These are phyloP conservation scores for Mayamaea pseudoterrestris DNA, from an alignment of 108 stramenopile genomes.

Conservation along the genomic window DNA sequence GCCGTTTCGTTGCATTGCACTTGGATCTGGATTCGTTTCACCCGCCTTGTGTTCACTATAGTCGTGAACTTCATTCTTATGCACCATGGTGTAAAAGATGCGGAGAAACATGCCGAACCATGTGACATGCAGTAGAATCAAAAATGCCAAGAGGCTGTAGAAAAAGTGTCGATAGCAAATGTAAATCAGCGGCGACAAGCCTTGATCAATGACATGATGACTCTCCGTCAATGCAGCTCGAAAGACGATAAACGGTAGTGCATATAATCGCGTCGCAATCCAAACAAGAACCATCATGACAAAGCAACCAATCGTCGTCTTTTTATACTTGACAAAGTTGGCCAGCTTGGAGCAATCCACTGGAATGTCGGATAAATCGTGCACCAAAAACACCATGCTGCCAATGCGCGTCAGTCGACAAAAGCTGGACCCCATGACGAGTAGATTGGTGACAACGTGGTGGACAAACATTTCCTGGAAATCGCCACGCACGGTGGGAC, in stretches of 20 bases:
- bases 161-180: slow-evolving; percentile 42
- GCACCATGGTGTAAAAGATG: slow-evolving; percentile 64
- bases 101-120: slow-evolving; percentile 74
- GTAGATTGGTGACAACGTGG: slow-evolving; percentile 70
- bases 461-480: slow-evolving; percentile 86
- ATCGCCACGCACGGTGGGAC: slow-evolving; percentile 60
- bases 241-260: slow-evolving; percentile 72
- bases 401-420: slow-evolving; percentile 64
- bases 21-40: slow-evolving; percentile 18
- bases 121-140: slow-evolving; percentile 54
- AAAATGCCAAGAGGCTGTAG: slow-evolving; percentile 33
- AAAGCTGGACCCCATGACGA: slow-evolving; percentile 45
- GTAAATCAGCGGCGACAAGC: slow-evolving; percentile 8
- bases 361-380: slow-evolving; percentile 79
- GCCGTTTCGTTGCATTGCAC: background rate
- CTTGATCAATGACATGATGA: slow-evolving; percentile 23
- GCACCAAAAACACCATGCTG: slow-evolving; percentile 70
- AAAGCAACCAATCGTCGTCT: slow-evolving; percentile 58
- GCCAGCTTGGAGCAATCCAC: slow-evolving; percentile 81
- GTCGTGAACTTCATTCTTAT: slow-evolving; percentile 73
- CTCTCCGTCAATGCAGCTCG: slow-evolving; percentile 36
- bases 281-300: slow-evolving; percentile 65
- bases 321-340: slow-evolving; percentile 85
- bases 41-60: slow-evolving; percentile 75
- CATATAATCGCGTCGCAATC: slow-evolving; percentile 42